phyloP scores from a whole-genome alignment of 2,329 filamentous ascomycete species.

The Alternaria sp. region DNA sequence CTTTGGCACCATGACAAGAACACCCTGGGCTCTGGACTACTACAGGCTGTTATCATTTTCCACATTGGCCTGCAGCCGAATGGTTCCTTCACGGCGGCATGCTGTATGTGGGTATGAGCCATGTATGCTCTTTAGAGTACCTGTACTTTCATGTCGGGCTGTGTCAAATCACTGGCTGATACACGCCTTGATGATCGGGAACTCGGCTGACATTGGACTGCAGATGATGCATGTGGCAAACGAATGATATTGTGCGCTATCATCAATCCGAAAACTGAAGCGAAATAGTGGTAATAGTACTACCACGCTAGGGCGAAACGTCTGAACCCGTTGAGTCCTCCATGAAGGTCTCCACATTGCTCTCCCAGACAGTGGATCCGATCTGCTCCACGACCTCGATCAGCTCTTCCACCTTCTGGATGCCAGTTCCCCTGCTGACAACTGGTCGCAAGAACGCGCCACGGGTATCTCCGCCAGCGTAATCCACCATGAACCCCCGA shows the following conservation, averaged over 20 bases:
- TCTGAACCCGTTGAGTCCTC: background rate
- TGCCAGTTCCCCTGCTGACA: background rate
- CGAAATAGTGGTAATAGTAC: background rate
- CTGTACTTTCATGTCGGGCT: background rate
- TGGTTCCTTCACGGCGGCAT: background rate
- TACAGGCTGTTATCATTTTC: background rate
- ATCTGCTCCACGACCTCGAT: background rate
- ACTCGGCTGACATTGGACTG: background rate
- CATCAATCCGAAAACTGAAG: background rate
- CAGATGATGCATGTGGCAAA: background rate
- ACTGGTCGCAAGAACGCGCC: background rate
- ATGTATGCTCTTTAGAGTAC: background rate
- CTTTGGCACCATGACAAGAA: background rate
- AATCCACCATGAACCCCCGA: background rate
- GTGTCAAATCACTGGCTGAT: background rate
- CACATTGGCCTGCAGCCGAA: background rate
- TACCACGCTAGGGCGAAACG: background rate
- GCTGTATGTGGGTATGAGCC: background rate
- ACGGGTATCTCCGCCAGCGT: background rate
- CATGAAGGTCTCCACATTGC: background rate
- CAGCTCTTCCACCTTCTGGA: background rate
- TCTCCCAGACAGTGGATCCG: background rate
- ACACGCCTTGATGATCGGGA: background rate
- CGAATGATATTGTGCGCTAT: background rate
- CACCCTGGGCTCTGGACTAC: background rate